Percentiles rank a stretch among this genome's conserved stretches.
Conservation (phyloP, 202 grass and related monocot genomes). For the Setaria viridis region DNA sequence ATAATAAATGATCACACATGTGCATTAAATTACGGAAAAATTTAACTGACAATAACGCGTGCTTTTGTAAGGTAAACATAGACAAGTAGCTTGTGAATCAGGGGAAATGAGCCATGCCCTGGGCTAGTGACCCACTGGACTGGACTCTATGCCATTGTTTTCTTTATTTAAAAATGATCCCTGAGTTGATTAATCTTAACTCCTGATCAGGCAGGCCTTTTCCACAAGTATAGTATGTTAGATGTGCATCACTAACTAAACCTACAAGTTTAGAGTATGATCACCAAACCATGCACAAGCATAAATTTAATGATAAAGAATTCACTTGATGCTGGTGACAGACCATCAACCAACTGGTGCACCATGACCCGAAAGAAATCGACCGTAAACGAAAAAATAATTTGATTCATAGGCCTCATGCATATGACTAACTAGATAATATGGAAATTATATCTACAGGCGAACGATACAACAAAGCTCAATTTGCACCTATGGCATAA, state of each 20-base stretch:
- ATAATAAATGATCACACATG: slow-evolving; percentile 32
- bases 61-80: not conserved
- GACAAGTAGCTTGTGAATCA: not conserved
- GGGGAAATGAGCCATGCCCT: not conserved
- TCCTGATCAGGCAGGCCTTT: not conserved
- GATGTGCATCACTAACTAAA: slow-evolving; percentile 16
- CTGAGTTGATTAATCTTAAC: not conserved
- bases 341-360: not conserved
- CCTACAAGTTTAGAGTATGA: not conserved
- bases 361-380: not conserved
- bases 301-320: not conserved
- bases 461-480: not conserved
- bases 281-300: not conserved
- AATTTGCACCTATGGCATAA: slow-evolving; percentile 1
- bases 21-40: not conserved
- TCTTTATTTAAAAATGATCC: not conserved
- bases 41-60: not conserved
- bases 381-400: not conserved
- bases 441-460: not conserved
- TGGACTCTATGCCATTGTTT: not conserved
- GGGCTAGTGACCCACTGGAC: not conserved
- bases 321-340: slow-evolving; percentile 6
- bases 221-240: not conserved
- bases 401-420: slow-evolving; percentile 24
- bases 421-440: slow-evolving; percentile 7